Percentiles rank a stretch among this genome's conserved stretches.
These are phyloP conservation scores for Fusarium sp. DNA, from an alignment of 2,329 filamentous ascomycete genomes.

Conservation along the genomic window DNA sequence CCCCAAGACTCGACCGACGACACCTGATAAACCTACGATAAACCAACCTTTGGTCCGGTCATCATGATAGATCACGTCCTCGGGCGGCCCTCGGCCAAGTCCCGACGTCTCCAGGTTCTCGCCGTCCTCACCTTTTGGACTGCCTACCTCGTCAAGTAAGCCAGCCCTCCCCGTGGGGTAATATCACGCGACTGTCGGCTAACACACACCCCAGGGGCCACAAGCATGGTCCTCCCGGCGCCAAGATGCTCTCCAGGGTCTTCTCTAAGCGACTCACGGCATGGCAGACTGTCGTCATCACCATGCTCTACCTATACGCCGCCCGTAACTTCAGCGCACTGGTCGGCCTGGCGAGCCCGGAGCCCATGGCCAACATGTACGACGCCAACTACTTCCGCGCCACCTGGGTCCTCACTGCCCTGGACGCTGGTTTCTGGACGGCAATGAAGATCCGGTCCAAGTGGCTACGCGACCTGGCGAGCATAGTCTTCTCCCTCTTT, in stretches of 20 bases:
- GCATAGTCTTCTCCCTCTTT: conserved; percentile 86
- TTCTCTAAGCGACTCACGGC: conserved; percentile 79
- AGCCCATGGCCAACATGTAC: conserved; percentile 95
- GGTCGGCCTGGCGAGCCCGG: conserved; percentile 88
- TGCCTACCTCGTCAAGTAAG: conserved; percentile 80
- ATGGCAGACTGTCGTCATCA: conserved; percentile 90
- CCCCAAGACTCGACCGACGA: neutral
- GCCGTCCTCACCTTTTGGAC: conserved; percentile 94
- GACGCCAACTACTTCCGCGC: conserved; percentile 92
- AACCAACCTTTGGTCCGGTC: neutral
- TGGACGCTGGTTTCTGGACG: conserved; percentile 98
- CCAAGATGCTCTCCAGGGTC: conserved; percentile 76
- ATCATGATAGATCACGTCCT: conserved; percentile 86
- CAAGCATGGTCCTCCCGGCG: conserved; percentile 85
- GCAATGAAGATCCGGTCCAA: conserved; percentile 89
- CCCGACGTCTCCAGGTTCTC: conserved; percentile 91
- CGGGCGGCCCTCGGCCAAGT: conserved; percentile 89
- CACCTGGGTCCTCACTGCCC: conserved; percentile 93
- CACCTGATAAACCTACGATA: neutral
- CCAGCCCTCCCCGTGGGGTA: neutral
- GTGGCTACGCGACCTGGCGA: conserved; percentile 84
- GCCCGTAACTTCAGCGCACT: conserved; percentile 94
- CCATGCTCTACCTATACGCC: conserved; percentile 90
- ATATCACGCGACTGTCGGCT: conserved; percentile 17
- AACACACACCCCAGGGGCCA: conserved; percentile 70